Evolutionary conservation across 768 basidiomycete genomes (phyloP).

Genomic region (Gymnopilus junonius): DNA sequence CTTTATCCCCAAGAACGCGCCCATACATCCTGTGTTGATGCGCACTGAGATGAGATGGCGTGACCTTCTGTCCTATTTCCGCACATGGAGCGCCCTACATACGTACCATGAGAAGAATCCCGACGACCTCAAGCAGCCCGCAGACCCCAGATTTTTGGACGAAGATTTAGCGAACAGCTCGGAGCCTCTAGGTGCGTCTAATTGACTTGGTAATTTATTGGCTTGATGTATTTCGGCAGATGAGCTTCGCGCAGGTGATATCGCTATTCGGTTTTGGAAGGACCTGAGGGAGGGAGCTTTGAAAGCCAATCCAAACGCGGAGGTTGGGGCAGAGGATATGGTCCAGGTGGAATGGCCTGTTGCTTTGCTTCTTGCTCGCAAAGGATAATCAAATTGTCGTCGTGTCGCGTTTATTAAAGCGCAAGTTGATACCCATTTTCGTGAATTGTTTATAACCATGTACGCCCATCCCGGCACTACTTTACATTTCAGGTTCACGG

Average conservation of each 20-base stretch:
- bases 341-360: slow-evolving; percentile 57
- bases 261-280: slow-evolving; percentile 68
- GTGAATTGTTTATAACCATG: background rate
- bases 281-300: slow-evolving; percentile 45
- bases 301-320: slow-evolving; percentile 30
- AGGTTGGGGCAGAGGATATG: slow-evolving; percentile 39
- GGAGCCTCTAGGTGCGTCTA: slow-evolving; percentile 12
- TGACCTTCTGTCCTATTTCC: slow-evolving; percentile 67
- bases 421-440: background rate
- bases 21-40: slow-evolving; percentile 54
- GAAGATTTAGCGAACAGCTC: slow-evolving; percentile 29
- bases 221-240: slow-evolving; percentile 4
- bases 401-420: background rate
- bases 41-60: slow-evolving; percentile 65
- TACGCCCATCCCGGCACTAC: background rate
- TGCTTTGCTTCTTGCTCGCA: slow-evolving; percentile 43
- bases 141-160: slow-evolving; percentile 39
- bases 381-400: slow-evolving; percentile 5
- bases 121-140: slow-evolving; percentile 45
- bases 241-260: slow-evolving; percentile 55
- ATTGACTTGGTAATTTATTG: background rate
- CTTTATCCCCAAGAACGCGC: slow-evolving; percentile 25
- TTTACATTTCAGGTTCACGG: background rate
- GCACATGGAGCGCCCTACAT: slow-evolving; percentile 73
- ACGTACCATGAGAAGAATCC: slow-evolving; percentile 69